phyloP scores from a whole-genome alignment of 805 yeast genomes.

The Diddensiella santjacobensis region DNA sequence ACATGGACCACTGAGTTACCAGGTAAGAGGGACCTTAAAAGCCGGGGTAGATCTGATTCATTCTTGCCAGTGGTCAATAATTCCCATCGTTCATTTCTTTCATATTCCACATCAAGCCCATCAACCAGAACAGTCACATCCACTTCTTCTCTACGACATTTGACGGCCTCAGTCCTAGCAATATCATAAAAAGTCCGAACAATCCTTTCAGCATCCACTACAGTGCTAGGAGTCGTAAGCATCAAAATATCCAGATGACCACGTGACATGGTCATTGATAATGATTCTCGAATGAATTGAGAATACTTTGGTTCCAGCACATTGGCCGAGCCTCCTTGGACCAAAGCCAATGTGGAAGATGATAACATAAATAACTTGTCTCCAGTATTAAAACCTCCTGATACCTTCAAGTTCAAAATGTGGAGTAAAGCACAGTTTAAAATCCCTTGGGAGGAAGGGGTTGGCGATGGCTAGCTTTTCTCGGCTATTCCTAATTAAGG shows the following conservation, averaged over 20 bases:
- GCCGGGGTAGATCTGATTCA: conserved; percentile 22
- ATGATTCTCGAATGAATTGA: conserved; percentile 25
- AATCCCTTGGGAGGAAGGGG: too few species aligned
- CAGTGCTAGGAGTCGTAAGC: conserved; percentile 25
- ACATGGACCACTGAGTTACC: conserved; percentile 16
- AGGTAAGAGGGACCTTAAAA: conserved; percentile 22
- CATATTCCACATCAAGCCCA: conserved; percentile 30
- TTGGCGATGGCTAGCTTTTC: too few species aligned
- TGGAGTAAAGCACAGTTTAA: too few species aligned
- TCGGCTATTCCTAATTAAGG: too few species aligned
- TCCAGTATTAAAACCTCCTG: too few species aligned
- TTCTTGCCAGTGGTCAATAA: conserved; percentile 30
- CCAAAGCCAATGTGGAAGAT: conserved; percentile 24
- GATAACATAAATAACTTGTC: conserved; percentile 28
- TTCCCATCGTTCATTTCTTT: conserved; percentile 31
- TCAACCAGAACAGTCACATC: conserved; percentile 31
- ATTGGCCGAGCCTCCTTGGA: conserved; percentile 16
- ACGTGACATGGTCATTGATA: conserved; percentile 28
- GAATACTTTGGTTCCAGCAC: conserved; percentile 18
- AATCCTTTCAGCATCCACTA: conserved; percentile 25
- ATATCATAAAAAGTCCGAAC: conserved; percentile 28
- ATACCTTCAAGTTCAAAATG: too few species aligned
- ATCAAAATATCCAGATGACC: conserved; percentile 31
- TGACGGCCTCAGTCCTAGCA: conserved; percentile 21
- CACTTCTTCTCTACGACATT: conserved; percentile 19